phyloP scores from a whole-genome alignment of 140 eudicot species.

The Flaveria floridana region DNA sequence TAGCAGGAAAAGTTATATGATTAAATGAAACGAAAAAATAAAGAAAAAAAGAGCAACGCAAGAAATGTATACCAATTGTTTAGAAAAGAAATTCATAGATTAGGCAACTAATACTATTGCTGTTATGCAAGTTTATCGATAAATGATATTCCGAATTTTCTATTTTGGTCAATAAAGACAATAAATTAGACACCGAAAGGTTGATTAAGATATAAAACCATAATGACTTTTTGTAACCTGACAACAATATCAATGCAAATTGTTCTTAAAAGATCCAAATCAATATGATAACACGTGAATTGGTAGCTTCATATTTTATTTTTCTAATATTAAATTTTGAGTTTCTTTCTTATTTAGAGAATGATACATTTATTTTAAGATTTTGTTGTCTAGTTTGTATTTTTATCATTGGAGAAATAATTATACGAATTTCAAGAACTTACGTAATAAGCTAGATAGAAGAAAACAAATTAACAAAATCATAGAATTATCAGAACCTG shows the following conservation, averaged over 20 bases:
- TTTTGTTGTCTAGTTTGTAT: not conserved
- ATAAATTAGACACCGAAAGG: constrained; percentile 12
- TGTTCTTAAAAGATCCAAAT: not conserved
- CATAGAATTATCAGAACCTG: not conserved
- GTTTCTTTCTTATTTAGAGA: not conserved
- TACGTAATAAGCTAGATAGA: not conserved
- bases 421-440: no score
- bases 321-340: not conserved
- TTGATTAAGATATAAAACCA: not conserved
- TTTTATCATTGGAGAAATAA: no score
- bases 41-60: no score
- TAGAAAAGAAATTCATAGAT: not conserved
- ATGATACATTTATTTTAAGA: not conserved
- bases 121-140: not conserved
- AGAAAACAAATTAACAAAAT: not conserved
- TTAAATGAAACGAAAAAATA: no score
- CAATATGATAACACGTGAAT: not conserved
- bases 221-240: not conserved
- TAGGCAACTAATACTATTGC: not conserved
- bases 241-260: not conserved
- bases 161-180: not conserved
- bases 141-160: not conserved
- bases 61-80: not conserved
- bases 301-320: not conserved
- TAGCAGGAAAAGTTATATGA: not conserved